Evolutionary conservation across 1,139 yeast species (phyloP), one percentile per base, ranked within the genome.

Genomic region (Zhuliangozyma parablackwelliae): DNA sequence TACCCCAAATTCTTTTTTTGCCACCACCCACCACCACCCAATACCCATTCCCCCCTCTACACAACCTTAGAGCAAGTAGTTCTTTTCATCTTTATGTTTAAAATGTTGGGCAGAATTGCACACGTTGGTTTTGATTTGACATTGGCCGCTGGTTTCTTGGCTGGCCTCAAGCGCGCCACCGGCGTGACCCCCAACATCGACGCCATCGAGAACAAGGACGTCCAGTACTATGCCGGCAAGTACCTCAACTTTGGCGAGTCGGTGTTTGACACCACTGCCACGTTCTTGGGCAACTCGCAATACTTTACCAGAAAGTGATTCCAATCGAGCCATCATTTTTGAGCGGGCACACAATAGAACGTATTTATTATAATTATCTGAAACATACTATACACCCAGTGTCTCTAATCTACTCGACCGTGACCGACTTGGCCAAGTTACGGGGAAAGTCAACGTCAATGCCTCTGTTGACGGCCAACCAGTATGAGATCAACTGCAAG

Each of bases 391-490:
- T 16, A 16, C 24, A 23, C 9, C 24, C 24, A 8, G 7, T 26
- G 10, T 29, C 26, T 10, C 10, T 29, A 16, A 31, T 33, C 46
- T 73, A 85, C 69, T 83, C 97, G 46, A 94, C 98, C 37, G 99
- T 94, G 42, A 94, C 98, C 33, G 96, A 83, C 73, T 94, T 94
- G 47, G 99, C 99, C 69, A 94, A 78, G 70, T 94, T 94, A 69
- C 98, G 83, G 51, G 99, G 99, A 80, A 92, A 92, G 63, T 94
- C 99, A 41, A 94, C 98, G 60, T 94, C 96, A 53, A 87, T 84
- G 31, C 97, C 97, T 61, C 92, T 85, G 66, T 84, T 82, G 40
- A 88, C 92, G 36, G 98, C 97, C 57, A 94, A 76, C 94, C 97
- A 90, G 72, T 94, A 94, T 59, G 96, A 84, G 80, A 90, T 90